A percentile compares a stretch with the other conserved stretches of the same genome.
phyloP scores from a whole-genome alignment of 495 filamentous ascomycete genomes.

The Aspergillus saccharolyticus region DNA sequence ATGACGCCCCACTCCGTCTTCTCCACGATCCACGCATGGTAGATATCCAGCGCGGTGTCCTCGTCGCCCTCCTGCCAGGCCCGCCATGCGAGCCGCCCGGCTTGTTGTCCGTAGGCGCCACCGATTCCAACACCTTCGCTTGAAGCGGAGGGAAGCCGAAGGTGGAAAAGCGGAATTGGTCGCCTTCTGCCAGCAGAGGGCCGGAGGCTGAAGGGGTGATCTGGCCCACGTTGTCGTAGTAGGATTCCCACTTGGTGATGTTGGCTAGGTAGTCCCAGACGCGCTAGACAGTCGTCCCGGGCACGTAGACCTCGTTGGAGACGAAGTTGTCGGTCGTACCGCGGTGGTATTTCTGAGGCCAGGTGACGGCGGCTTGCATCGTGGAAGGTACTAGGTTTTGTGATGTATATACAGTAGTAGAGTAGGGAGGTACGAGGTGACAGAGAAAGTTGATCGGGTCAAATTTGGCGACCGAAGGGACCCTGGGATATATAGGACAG shows the following conservation, averaged over 20 bases:
- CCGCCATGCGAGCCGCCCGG: slow-evolving; percentile 13
- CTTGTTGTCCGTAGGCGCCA: slow-evolving; percentile 5
- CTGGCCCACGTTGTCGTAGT: slow-evolving; percentile 14
- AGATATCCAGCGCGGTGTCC: slow-evolving; percentile 9
- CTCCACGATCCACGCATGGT: slow-evolving; percentile 17
- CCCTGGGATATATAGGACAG: too few species aligned
- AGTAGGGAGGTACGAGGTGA: not conserved
- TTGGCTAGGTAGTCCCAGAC: slow-evolving; percentile 7
- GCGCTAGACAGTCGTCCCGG: not conserved
- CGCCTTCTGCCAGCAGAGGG: slow-evolving; percentile 1
- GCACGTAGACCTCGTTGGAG: slow-evolving; percentile 17
- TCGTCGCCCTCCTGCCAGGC: slow-evolving; percentile 14
- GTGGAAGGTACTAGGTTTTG: too few species aligned
- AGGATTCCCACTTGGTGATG: slow-evolving; percentile 9
- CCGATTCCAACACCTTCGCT: slow-evolving; percentile 5
- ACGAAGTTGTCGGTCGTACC: slow-evolving; percentile 19
- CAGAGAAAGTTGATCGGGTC: not conserved
- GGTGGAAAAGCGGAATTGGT: slow-evolving; percentile 11
- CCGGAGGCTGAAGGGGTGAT: slow-evolving; percentile 11
- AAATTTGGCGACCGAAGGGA: too few species aligned
- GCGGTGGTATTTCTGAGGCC: slow-evolving; percentile 15
- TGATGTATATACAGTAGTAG: not conserved
- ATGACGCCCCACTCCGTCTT: slow-evolving; percentile 4
- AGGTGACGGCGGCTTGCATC: slow-evolving; percentile 7
- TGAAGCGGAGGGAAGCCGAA: slow-evolving; percentile 14